Conservation (phyloP, 495 filamentous ascomycete species). For the Daldinia caldariorum region DNA sequence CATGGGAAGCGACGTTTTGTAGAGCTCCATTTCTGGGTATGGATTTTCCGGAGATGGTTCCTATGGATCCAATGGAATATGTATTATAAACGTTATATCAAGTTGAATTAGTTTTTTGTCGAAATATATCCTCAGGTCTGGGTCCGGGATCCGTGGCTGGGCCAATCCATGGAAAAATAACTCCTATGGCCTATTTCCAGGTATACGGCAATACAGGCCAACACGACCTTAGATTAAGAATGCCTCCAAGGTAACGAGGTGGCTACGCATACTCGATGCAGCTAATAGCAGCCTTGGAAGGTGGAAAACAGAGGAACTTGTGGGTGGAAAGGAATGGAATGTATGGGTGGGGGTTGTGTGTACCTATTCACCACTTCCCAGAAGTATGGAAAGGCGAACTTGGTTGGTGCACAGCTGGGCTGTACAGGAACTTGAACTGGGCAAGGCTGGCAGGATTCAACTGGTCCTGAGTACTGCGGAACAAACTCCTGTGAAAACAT, state of each 20-base stretch:
- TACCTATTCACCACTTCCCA: conserved; percentile 58
- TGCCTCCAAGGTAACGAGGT: conserved; percentile 14
- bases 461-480: conserved; percentile 48
- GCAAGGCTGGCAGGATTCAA: conserved; percentile 43
- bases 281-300: conserved; percentile 62
- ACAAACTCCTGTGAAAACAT: conserved; percentile 55
- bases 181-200: conserved; percentile 27
- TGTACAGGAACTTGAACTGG: conserved; percentile 45
- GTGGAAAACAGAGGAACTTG: conserved; percentile 58
- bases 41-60: conserved; percentile 28
- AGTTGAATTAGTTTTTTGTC: conserved; percentile 32
- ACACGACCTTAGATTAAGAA: conserved; percentile 33
- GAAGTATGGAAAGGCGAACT: conserved; percentile 55
- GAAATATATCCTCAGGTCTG: conserved; percentile 28
- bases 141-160: conserved; percentile 24
- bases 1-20: conserved; percentile 16
- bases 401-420: conserved; percentile 48
- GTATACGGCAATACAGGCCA: conserved; percentile 34
- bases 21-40: conserved; percentile 27
- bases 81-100: conserved; percentile 46
- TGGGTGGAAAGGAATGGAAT: conserved; percentile 58
- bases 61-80: conserved; percentile 28
- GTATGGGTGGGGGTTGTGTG: conserved; percentile 51
- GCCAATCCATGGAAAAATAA: conserved; percentile 28
- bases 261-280: conserved; percentile 37